These are phyloP conservation scores for Magnolia kwangsiensis DNA, from an alignment of 164 flowering plant species.

Conservation along the genomic window DNA sequence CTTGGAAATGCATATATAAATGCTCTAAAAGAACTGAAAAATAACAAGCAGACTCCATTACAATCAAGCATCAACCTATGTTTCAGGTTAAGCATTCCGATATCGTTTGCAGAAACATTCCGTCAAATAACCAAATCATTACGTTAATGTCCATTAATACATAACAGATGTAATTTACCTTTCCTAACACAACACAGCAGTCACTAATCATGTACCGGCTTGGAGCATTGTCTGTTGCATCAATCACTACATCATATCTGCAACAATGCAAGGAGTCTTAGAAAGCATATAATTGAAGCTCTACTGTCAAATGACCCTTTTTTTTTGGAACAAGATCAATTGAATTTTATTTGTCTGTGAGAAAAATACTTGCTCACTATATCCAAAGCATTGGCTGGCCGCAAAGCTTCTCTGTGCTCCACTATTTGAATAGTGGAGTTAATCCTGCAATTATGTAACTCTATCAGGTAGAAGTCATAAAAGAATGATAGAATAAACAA, in stretches of 20 bases:
- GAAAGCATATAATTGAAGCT: constrained; percentile 18
- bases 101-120: background rate
- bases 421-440: constrained; percentile 74
- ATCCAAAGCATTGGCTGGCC: constrained; percentile 80
- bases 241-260: constrained; percentile 86
- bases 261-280: constrained; percentile 25
- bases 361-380: constrained; percentile 87
- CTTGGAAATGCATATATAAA: too few relatives aligned
- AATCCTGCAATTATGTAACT: constrained; percentile 43
- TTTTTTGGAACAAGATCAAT: background rate
- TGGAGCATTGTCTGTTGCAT: constrained; percentile 94
- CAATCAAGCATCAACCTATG: too few relatives aligned
- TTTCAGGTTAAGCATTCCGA: too few relatives aligned
- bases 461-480: background rate
- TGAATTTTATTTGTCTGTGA: background rate
- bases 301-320: background rate
- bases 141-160: background rate
- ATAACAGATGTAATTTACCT: constrained; percentile 38
- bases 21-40: too few relatives aligned
- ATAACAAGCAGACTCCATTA: too few relatives aligned
- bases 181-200: constrained; percentile 87
- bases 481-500: background rate
- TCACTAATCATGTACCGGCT: constrained; percentile 93
- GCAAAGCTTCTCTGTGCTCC: constrained; percentile 71
- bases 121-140: too few relatives aligned